Evolutionary conservation across 192 early-diverging fungal genomes (phyloP).

Genomic region (Anaeromyces robustus): DNA sequence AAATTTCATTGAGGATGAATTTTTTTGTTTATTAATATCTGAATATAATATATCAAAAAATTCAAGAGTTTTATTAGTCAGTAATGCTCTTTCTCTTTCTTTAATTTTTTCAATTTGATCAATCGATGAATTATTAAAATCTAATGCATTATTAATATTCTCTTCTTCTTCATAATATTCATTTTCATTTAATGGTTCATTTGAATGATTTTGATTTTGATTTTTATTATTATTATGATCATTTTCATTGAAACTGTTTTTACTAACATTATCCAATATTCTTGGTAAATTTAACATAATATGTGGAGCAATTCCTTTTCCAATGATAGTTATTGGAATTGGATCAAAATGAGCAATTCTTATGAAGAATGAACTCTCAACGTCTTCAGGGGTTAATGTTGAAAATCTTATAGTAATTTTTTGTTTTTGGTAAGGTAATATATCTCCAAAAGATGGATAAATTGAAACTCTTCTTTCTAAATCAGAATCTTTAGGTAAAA

Average conservation of each 20-base stretch:
- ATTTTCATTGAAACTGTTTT: neutral
- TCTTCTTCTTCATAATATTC: constrained; percentile 1
- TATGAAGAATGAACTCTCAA: constrained; percentile 32
- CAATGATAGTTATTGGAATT: constrained; percentile 17
- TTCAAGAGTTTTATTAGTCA: constrained; percentile 18
- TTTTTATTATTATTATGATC: neutral
- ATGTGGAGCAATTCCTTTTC: constrained; percentile 8
- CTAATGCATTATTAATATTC: constrained; percentile 13
- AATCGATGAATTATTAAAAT: neutral
- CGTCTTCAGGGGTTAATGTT: constrained; percentile 18
- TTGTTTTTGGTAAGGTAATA: constrained; percentile 18
- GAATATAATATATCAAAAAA: constrained; percentile 15
- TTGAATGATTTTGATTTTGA: neutral
- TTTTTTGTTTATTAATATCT: constrained; percentile 13
- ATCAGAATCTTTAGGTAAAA: constrained; percentile 10
- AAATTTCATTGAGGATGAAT: constrained; percentile 6
- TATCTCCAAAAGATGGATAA: constrained; percentile 18
- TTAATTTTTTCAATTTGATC: constrained; percentile 15
- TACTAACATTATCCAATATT: neutral
- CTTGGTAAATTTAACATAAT: constrained; percentile 14
- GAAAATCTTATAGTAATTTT: constrained; percentile 24
- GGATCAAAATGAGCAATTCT: constrained; percentile 36
- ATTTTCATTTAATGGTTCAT: neutral
- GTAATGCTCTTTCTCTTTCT: constrained; percentile 19
- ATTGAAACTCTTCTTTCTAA: constrained; percentile 21